These are phyloP conservation scores for Colletotrichum lentis DNA, from an alignment of 2,329 filamentous ascomycete genomes.

Conservation along the genomic window DNA sequence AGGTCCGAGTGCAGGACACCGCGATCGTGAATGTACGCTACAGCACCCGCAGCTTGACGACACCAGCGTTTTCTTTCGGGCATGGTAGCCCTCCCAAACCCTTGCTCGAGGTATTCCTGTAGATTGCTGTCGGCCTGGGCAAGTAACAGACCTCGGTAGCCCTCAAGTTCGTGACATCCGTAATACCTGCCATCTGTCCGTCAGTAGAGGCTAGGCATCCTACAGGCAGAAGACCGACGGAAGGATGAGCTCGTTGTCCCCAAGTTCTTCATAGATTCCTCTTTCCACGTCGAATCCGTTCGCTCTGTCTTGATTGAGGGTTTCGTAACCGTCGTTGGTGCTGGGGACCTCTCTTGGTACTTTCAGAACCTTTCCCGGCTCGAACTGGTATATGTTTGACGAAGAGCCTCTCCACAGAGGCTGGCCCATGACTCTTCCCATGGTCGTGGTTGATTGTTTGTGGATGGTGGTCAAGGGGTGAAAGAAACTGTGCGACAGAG, in stretches of 20 bases:
- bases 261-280: not conserved
- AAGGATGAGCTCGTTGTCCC: not conserved
- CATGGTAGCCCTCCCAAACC: too few relatives aligned
- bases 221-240: not conserved
- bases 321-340: not conserved
- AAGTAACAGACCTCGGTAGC: not conserved
- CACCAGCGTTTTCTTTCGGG: too few relatives aligned
- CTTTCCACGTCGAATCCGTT: not conserved
- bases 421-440: not conserved
- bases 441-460: not conserved
- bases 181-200: not conserved
- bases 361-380: not conserved
- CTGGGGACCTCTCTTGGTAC: not conserved
- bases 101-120: not conserved
- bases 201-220: not conserved
- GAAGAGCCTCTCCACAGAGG: not conserved
- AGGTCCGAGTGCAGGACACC: too few relatives aligned
- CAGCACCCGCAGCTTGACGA: too few relatives aligned
- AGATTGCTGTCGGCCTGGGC: not conserved
- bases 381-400: not conserved
- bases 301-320: not conserved
- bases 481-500: too few relatives aligned
- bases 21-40: too few relatives aligned
- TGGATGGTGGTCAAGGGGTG: not conserved
- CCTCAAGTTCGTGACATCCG: not conserved